A percentile compares a stretch with the other conserved stretches of the same genome.
Conservation (phyloP, 345 rosid genomes). For the Eucalyptus cloeziana region DNA sequence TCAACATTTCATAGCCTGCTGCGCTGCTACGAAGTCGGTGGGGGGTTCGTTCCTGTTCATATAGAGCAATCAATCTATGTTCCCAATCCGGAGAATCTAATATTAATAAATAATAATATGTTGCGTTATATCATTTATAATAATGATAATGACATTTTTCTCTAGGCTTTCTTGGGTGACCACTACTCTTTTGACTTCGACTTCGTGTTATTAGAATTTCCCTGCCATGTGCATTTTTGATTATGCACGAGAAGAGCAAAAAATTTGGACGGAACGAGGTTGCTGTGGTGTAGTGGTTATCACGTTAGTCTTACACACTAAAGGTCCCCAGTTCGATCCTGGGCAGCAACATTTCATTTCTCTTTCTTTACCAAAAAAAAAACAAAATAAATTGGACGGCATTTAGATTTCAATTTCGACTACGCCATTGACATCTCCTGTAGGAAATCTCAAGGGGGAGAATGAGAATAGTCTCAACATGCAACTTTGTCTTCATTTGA, state of each 20-base stretch:
- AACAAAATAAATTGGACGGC: too few species aligned
- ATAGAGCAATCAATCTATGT: neutral
- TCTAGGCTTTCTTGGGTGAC: neutral
- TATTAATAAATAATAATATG: neutral
- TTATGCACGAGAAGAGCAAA: neutral
- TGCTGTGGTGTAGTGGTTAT: constrained; percentile 48
- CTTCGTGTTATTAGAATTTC: neutral
- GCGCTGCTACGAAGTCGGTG: neutral
- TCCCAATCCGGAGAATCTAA: neutral
- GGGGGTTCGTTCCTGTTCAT: neutral
- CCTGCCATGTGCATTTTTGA: neutral
- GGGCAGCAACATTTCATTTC: constrained; percentile 35
- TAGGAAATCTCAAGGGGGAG: neutral
- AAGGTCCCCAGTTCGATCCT: constrained; percentile 43
- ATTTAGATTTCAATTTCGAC: neutral
- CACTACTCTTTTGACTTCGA: neutral
- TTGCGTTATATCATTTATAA: neutral
- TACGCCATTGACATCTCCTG: neutral
- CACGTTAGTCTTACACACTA: constrained; percentile 42
- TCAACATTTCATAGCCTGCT: neutral
- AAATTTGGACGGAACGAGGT: neutral
- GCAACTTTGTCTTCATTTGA: neutral
- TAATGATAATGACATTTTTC: too few species aligned
- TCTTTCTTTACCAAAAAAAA: too few species aligned
- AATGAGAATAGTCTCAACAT: neutral